Evolutionary conservation across 2,329 filamentous ascomycete species (phyloP), one percentile per base, ranked within the genome.

Genomic region (Cladosporium sp.): DNA sequence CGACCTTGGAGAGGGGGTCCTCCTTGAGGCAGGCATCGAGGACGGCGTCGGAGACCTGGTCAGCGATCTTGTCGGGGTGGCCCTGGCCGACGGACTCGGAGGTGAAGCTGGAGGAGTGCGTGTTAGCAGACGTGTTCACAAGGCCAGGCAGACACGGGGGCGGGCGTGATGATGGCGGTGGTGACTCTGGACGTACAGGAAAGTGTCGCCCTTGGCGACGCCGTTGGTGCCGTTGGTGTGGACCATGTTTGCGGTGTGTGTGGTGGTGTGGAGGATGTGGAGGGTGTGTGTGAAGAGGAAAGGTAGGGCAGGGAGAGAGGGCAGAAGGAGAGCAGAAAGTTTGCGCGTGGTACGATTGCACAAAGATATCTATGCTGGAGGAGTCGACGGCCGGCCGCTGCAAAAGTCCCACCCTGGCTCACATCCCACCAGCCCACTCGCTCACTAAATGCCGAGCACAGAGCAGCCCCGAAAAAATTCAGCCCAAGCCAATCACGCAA

Each of bases 11-110:
- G 74, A 97, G 86, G 66, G 93, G 93, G 77, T 99, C 94, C 78
- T 94, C 89, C 63, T 83, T 82, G 73, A 99, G 83, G 82, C 94
- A 97, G 80, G 94, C 94, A 83, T 99, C 94, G 81, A 99, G 92
- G 72, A 99, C 85, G 70, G 94, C 93, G 81, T 99, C 94, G 63
- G 93, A 97, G 73, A 97, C 90, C 83, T 99, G 94, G 77, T 99
- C 94, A 77, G 65, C 66, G 57, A 68, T 69, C 61, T 66, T 73
- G 66, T 71, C 69, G 42, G 71, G 70, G 65, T 70, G 68, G 56
- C 69, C 68, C 53, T 66, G 68, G 58, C 78, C 78, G 60, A 80
- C 78, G 45, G 77, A 60, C 54, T 59, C 57, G 40, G 57, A 61
- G 50, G 54, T 59, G 58, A 60, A 61, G 32, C 56, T 58, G 56